A percentile compares a stretch with the other conserved stretches of the same genome.
Conservation (phyloP, 2,329 filamentous ascomycete genomes). For the Pezicula neosporulosa region DNA sequence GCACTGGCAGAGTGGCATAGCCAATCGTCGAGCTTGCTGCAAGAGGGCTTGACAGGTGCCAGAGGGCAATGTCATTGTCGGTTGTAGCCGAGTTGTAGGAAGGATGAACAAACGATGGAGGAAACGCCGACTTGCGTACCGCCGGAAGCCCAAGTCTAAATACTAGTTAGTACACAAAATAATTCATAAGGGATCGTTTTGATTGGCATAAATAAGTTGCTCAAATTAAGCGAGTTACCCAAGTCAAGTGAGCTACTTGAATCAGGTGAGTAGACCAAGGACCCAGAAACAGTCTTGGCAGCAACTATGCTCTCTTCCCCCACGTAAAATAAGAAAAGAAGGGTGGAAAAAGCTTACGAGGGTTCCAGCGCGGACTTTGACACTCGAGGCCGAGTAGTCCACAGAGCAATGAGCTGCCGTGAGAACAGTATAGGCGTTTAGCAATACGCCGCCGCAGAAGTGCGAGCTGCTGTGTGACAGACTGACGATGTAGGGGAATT, state of each 20-base stretch:
- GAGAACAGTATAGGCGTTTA: conserved; percentile 18
- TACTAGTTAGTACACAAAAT: conserved; percentile 1
- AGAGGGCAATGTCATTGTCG: conserved; percentile 15
- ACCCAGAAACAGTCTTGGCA: no score
- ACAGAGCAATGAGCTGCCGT: conserved; percentile 20
- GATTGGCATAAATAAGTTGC: no score
- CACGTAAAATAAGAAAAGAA: not conserved
- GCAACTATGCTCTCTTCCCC: not conserved
- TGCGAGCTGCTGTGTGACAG: conserved; percentile 8
- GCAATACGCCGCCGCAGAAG: conserved; percentile 17
- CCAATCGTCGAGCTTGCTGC: conserved; percentile 10
- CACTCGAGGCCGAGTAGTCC: conserved; percentile 3
- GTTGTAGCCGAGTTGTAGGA: conserved; percentile 7
- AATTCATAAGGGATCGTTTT: no score
- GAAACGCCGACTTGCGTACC: conserved; percentile 11
- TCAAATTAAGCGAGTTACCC: no score
- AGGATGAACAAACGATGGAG: conserved; percentile 11
- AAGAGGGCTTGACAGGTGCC: conserved; percentile 14
- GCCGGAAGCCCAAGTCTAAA: conserved; percentile 14
- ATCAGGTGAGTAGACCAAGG: not conserved
- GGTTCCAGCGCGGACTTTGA: conserved; percentile 18
- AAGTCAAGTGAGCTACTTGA: no score
- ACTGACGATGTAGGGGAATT: conserved; percentile 20
- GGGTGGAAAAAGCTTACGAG: conserved; percentile 9
- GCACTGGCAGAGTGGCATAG: conserved; percentile 12